Conservation (phyloP, 139 green algal species). For the Picocystis salinarum region DNA sequence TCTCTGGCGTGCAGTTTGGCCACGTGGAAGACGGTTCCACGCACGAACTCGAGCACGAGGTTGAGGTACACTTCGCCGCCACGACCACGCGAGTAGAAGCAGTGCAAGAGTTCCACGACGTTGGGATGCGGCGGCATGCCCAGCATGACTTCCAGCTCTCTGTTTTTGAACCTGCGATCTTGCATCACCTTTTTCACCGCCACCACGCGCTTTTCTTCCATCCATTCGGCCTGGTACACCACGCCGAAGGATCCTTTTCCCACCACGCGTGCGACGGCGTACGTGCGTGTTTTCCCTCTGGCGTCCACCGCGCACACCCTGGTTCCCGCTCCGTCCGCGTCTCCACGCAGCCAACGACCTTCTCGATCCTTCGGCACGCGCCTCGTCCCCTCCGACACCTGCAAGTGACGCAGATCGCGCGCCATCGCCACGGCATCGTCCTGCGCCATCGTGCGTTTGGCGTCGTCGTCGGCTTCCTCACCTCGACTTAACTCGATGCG, state of each 20-base stretch:
- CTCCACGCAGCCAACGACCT: too few species aligned
- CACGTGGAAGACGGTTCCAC: slow-evolving; percentile 91
- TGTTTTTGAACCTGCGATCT: slow-evolving; percentile 99
- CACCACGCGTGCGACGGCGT: slow-evolving; percentile 75
- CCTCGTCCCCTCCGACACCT: too few species aligned
- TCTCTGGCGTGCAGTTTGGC: slow-evolving; percentile 89
- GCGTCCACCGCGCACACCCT: too few species aligned
- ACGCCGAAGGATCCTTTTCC: slow-evolving; percentile 97
- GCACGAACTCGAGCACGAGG: slow-evolving; percentile 95
- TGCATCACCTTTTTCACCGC: slow-evolving; percentile 99
- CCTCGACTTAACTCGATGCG: too few species aligned
- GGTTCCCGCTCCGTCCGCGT: too few species aligned
- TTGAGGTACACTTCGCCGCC: slow-evolving; percentile 82
- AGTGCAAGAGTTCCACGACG: slow-evolving; percentile 91
- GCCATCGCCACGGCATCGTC: too few species aligned
- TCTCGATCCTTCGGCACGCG: too few species aligned
- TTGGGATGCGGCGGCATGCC: slow-evolving; percentile 56
- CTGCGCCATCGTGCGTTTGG: too few species aligned
- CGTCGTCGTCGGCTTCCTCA: too few species aligned
- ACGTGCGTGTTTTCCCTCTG: slow-evolving; percentile 69
- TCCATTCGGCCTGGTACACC: slow-evolving; percentile 61
- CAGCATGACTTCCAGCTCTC: slow-evolving; percentile 52
- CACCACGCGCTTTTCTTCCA: slow-evolving; percentile 15
- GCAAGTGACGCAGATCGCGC: too few species aligned
- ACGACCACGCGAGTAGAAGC: slow-evolving; percentile 65